phyloP scores from a whole-genome alignment of 2,329 filamentous ascomycete genomes.

The Hypoxylon sp. region DNA sequence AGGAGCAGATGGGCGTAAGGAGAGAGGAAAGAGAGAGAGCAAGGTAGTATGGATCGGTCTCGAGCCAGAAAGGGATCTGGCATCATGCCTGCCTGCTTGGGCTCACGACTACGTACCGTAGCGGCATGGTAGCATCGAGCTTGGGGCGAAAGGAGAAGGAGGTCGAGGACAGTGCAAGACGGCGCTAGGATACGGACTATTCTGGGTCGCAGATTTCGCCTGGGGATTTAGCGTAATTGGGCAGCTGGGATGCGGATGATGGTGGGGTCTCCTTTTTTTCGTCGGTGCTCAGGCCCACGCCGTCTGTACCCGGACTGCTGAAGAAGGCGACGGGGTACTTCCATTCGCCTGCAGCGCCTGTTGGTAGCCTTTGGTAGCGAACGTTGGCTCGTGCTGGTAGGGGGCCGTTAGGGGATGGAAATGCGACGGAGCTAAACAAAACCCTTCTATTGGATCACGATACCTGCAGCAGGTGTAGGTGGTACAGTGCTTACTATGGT shows the following conservation, averaged over 20 bases:
- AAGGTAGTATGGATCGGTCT: background rate
- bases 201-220: no score
- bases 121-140: no score
- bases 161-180: no score
- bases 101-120: background rate
- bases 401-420: background rate
- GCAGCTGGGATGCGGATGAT: background rate
- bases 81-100: background rate
- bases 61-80: background rate
- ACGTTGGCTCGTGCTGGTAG: no score
- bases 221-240: conserved; percentile 17
- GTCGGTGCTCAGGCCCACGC: conserved; percentile 18
- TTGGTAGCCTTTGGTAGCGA: no score
- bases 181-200: no score
- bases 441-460: conserved; percentile 19
- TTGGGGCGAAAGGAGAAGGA: background rate
- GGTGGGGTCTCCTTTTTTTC: no score
- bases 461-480: no score
- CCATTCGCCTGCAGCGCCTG: no score
- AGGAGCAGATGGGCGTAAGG: background rate
- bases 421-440: background rate
- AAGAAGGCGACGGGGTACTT: conserved; percentile 10
- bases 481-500: conserved; percentile 18
- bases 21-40: background rate
- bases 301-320: conserved; percentile 12